Evolutionary conservation across 768 basidiomycete species (phyloP).

Genomic region (Hypsizygus marmoreus): DNA sequence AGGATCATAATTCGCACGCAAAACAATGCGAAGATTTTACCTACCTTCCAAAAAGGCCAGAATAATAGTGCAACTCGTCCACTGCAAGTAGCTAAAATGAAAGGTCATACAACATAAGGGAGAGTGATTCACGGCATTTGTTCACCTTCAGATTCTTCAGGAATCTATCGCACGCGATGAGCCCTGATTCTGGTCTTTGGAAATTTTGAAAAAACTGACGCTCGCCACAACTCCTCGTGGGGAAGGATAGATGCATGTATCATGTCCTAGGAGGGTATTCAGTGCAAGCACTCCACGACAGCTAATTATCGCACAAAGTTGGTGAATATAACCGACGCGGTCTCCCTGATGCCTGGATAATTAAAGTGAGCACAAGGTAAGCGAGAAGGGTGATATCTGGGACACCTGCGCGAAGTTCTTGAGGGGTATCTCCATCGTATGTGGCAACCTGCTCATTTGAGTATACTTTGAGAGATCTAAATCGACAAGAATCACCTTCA

Average conservation of each 20-base stretch:
- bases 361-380: not conserved
- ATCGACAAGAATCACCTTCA: conserved; percentile 40
- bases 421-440: conserved; percentile 88
- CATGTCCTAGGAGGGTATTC: conserved; percentile 58
- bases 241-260: conserved; percentile 85
- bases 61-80: conserved; percentile 88
- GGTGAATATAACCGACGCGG: conserved; percentile 81
- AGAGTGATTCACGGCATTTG: not conserved
- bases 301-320: too few species aligned
- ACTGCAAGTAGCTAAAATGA: conserved; percentile 62
- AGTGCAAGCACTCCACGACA: conserved; percentile 19
- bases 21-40: not conserved
- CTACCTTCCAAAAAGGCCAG: conserved; percentile 78
- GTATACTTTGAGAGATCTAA: not conserved
- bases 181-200: not conserved
- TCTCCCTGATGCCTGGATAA: conserved; percentile 63
- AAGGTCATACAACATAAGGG: not conserved
- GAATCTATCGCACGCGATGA: conserved; percentile 54
- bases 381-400: not conserved
- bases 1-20: not conserved
- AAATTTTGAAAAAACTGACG: conserved; percentile 35
- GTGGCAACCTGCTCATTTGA: conserved; percentile 55
- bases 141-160: conserved; percentile 66
- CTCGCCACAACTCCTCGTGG: conserved; percentile 82
- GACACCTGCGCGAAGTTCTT: conserved; percentile 62